Percentiles rank a stretch among this genome's conserved stretches.
Conservation (phyloP, 192 early-diverging fungal genomes). For the Backusella mclennaniae region DNA sequence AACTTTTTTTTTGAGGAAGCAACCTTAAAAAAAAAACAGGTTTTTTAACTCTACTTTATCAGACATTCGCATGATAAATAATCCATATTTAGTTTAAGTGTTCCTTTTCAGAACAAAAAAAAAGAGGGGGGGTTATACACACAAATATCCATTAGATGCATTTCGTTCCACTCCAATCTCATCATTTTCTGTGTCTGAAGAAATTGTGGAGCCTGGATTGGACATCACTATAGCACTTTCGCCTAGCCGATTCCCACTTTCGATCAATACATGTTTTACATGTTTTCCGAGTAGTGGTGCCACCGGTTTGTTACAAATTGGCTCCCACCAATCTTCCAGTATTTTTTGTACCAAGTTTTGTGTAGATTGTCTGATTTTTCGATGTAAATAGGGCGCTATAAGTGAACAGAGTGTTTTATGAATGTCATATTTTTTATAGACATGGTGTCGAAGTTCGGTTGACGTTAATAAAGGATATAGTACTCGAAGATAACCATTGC, state of each 20-base stretch:
- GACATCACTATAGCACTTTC: neutral
- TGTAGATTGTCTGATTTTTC: slow-evolving; percentile 41
- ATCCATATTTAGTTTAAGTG: neutral
- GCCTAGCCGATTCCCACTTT: neutral
- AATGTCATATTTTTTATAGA: slow-evolving; percentile 52
- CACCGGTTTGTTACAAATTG: slow-evolving; percentile 21
- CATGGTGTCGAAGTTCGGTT: slow-evolving; percentile 39
- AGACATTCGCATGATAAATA: neutral
- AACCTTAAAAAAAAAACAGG: neutral
- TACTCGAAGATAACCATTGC: slow-evolving; percentile 67
- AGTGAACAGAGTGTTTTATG: slow-evolving; percentile 40
- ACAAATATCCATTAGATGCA: neutral
- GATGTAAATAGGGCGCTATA: slow-evolving; percentile 32
- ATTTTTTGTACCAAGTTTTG: slow-evolving; percentile 43
- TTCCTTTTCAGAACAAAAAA: neutral
- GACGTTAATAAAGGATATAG: slow-evolving; percentile 63
- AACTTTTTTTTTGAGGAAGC: neutral
- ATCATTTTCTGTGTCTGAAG: slow-evolving; percentile 9
- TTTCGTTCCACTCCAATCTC: neutral
- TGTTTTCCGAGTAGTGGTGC: slow-evolving; percentile 24
- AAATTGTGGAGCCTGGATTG: neutral
- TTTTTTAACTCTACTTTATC: neutral
- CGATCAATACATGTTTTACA: slow-evolving; percentile 16
- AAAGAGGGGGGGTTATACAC: neutral
- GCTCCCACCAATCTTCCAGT: slow-evolving; percentile 45